A percentile compares a stretch with the other conserved stretches of the same genome.
These are phyloP conservation scores for Zizania latifolia DNA, from an alignment of 176 grass and related monocot genomes.

Conservation along the genomic window DNA sequence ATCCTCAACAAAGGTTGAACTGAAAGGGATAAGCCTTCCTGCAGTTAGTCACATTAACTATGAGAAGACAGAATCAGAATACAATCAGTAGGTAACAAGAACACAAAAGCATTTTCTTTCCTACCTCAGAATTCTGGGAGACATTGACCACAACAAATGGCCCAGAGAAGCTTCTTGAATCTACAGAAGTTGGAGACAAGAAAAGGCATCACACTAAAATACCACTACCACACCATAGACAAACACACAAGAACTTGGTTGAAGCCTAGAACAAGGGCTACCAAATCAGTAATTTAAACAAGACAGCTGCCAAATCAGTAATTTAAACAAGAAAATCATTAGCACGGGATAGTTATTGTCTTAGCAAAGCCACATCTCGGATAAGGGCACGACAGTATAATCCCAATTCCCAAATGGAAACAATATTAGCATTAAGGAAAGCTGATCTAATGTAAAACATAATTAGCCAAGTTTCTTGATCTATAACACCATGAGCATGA, in stretches of 20 bases:
- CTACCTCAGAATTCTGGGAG: constrained; percentile 62
- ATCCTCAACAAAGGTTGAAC: constrained; percentile 72
- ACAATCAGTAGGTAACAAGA: constrained; percentile 13
- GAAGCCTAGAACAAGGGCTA: constrained; percentile 1
- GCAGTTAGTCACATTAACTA: constrained; percentile 35
- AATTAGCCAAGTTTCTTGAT: neutral
- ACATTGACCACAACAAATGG: constrained; percentile 83
- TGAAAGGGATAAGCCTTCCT: constrained; percentile 74
- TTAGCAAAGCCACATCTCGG: neutral
- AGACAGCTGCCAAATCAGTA: constrained; percentile 1
- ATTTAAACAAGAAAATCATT: neutral
- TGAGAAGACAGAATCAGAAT: constrained; percentile 24
- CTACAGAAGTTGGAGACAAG: constrained; percentile 33
- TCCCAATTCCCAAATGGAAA: neutral
- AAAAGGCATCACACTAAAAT: neutral
- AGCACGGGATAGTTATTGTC: neutral
- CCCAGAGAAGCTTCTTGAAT: constrained; percentile 64
- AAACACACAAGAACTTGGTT: neutral
- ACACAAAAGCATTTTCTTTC: constrained; percentile 13
- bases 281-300: constrained; percentile 3
- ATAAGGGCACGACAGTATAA: neutral
- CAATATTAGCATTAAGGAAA: neutral
- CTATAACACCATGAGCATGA: neutral
- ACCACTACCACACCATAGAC: neutral
- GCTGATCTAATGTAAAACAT: neutral